Evolutionary conservation across 371 early-diverging fungal species (phyloP).

Genomic region (Gilbertella persicaria): DNA sequence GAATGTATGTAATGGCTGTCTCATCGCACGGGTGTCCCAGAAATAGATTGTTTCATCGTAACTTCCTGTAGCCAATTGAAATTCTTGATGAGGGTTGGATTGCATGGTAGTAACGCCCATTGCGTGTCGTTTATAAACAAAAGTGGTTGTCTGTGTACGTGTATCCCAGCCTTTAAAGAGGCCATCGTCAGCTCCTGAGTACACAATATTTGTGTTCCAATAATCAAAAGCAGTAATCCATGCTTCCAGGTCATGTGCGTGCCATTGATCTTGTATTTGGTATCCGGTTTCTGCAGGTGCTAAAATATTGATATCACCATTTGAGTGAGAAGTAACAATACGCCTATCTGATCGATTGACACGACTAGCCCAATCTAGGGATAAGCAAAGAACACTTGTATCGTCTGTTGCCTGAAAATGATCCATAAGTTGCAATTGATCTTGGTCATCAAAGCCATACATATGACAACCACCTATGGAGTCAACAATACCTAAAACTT

Average conservation of each 20-base stretch:
- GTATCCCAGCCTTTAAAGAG: slow-evolving; percentile 86
- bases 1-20: slow-evolving; percentile 65
- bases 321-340: slow-evolving; percentile 68
- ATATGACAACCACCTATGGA: slow-evolving; percentile 60
- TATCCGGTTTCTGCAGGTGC: slow-evolving; percentile 38
- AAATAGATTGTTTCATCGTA: slow-evolving; percentile 86
- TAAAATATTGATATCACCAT: slow-evolving; percentile 63
- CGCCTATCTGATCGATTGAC: slow-evolving; percentile 25
- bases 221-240: slow-evolving; percentile 91
- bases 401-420: slow-evolving; percentile 43
- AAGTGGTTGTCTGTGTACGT: slow-evolving; percentile 40
- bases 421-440: slow-evolving; percentile 35
- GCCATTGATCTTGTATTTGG: slow-evolving; percentile 53
- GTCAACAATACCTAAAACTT: slow-evolving; percentile 62
- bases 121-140: slow-evolving; percentile 51
- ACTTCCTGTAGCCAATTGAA: slow-evolving; percentile 80
- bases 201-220: slow-evolving; percentile 67
- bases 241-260: slow-evolving; percentile 88
- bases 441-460: slow-evolving; percentile 43
- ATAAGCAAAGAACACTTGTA: slow-evolving; percentile 69
- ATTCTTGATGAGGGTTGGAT: slow-evolving; percentile 71
- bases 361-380: slow-evolving; percentile 90
- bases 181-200: slow-evolving; percentile 82
- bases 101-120: slow-evolving; percentile 91
- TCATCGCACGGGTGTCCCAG: slow-evolving; percentile 89